Evolutionary conservation across 495 filamentous ascomycete genomes (phyloP).

Genomic region (Hypoxylon trugodes): DNA sequence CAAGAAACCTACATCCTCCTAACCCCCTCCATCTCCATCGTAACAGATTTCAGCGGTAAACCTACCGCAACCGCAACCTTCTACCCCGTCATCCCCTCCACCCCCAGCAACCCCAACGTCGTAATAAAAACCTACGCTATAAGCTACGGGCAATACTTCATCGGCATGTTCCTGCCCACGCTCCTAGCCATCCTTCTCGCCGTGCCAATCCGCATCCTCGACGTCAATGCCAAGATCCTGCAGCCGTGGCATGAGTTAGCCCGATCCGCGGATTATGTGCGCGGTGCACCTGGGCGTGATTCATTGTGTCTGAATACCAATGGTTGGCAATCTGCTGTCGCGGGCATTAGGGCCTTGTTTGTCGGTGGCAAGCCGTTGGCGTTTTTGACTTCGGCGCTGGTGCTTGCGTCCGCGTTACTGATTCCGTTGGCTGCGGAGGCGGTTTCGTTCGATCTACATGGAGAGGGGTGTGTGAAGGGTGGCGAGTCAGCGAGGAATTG

Average conservation of each 20-base stretch:
- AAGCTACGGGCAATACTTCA: constrained; percentile 42
- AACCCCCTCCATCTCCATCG: constrained; percentile 21
- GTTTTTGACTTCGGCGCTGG: constrained; percentile 42
- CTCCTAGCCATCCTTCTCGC: constrained; percentile 43
- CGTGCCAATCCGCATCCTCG: constrained; percentile 48
- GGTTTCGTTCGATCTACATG: constrained; percentile 44
- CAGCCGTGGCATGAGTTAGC: constrained; percentile 51
- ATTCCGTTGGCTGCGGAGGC: constrained; percentile 48
- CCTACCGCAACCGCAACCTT: constrained; percentile 44
- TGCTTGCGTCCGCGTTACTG: constrained; percentile 41
- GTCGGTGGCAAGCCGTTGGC: constrained; percentile 40
- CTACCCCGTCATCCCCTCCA: constrained; percentile 35
- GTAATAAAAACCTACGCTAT: constrained; percentile 35
- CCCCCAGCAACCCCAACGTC: neutral
- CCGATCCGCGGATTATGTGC: constrained; percentile 27
- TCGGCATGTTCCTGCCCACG: constrained; percentile 49
- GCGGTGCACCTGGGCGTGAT: constrained; percentile 35
- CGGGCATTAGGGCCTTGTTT: constrained; percentile 39
- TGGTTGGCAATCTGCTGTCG: constrained; percentile 36
- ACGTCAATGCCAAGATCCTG: constrained; percentile 46
- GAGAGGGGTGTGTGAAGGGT: constrained; percentile 35
- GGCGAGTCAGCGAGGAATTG: constrained; percentile 41
- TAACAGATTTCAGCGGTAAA: constrained; percentile 39
- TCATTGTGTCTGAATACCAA: constrained; percentile 45
- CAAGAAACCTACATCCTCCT: constrained; percentile 37